Evolutionary conservation across 2,329 filamentous ascomycete species (phyloP), one percentile per base, ranked within the genome.

Genomic region (Colletotrichum sp.): DNA sequence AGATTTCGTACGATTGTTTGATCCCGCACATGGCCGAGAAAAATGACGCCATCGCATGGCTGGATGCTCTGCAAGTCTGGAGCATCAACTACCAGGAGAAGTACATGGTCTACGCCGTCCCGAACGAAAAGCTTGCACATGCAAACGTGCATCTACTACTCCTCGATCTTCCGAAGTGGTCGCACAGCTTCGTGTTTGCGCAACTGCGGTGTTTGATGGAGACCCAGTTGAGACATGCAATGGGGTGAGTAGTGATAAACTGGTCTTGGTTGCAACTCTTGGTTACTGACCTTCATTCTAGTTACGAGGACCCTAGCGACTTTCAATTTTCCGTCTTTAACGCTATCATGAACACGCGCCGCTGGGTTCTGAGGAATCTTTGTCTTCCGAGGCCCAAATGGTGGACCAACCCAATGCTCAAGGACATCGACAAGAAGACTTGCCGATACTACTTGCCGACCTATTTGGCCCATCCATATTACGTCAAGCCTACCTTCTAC

Each of bases 381-480:
- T 76, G 84, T 24, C 87, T 88, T 6, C 91, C 91, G 2, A 85
- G 91, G 22, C 85, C 85, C 22, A 34, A 26, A 8, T 75, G 68
- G 72, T 72, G 68, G 72, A 57, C 24, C 7, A 57, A 62, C 13
- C 79, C 83, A 10, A 84, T 82, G 67, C 67, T 89, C 57, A 63
- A 72, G 15, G 78, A 80, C 8, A 80, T 86, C 72, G 82, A 82
- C 8, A 82, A 87, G 6, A 81, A 85, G 22, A 83, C 86, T 3
- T 85, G 86, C 2, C 84, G 85, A 15, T 84, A 86, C 76, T 85
- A 86, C 77, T 75, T 85, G 12, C 81, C 80, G 1, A 67, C 81
- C 15, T 90, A 87, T 82, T 84, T 87, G 36, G 84, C 86, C 0
- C 86, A 88, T 16, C 90, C 90, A 10, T 91, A 88, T 81, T 92